A percentile compares a stretch with the other conserved stretches of the same genome.
phyloP scores from a whole-genome alignment of 805 yeast species.

The Myxozyma melibiosi region DNA sequence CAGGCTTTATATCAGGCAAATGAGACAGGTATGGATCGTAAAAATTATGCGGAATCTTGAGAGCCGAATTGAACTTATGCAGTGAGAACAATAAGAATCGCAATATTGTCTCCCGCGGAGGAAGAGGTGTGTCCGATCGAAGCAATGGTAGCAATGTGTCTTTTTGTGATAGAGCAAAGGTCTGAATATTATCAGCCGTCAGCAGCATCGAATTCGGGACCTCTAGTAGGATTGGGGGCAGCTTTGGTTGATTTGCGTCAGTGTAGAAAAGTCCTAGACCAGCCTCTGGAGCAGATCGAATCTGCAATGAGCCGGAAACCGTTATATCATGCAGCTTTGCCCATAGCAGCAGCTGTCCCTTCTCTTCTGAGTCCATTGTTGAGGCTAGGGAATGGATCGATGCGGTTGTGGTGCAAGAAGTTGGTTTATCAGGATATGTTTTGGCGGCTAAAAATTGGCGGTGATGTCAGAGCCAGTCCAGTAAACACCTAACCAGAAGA shows the following conservation, averaged over 20 bases:
- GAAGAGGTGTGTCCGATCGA: background rate
- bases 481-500: no score
- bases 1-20: constrained; percentile 17
- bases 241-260: background rate
- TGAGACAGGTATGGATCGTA: constrained; percentile 16
- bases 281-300: background rate
- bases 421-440: no score
- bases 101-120: constrained; percentile 12
- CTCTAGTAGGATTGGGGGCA: background rate
- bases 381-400: no score
- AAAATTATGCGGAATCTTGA: background rate
- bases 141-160: background rate
- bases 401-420: no score
- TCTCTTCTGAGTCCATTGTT: no score
- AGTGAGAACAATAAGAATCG: constrained; percentile 20
- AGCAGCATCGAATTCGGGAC: constrained; percentile 19
- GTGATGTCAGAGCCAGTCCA: no score
- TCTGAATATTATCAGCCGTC: constrained; percentile 7
- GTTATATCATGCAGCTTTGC: constrained; percentile 9
- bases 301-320: constrained; percentile 2
- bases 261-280: constrained; percentile 19
- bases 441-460: no score
- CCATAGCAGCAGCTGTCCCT: constrained; percentile 2
- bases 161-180: constrained; percentile 5
- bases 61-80: constrained; percentile 4